Percentiles rank a stretch among this genome's conserved stretches.
These are phyloP conservation scores for Syncephalastrum racemosum DNA, from an alignment of 371 early-diverging fungal species.

Conservation along the genomic window DNA sequence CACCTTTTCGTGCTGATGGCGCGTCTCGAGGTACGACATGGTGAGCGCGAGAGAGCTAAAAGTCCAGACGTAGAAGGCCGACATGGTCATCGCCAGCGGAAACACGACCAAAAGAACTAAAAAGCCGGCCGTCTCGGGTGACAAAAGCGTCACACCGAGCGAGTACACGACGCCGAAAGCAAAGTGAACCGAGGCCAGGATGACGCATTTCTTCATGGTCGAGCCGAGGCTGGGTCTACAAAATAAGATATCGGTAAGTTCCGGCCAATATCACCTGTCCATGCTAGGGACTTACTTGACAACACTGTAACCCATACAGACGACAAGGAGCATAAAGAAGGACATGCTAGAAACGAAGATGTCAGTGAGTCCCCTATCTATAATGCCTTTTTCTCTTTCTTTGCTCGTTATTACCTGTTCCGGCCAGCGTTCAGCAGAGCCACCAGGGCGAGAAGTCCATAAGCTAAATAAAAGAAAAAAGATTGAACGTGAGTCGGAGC, in stretches of 20 bases:
- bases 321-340: slow-evolving; percentile 93
- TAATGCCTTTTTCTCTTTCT: not conserved
- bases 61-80: slow-evolving; percentile 92
- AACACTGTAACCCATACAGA: slow-evolving; percentile 95
- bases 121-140: slow-evolving; percentile 70
- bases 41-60: slow-evolving; percentile 43
- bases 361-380: not conserved
- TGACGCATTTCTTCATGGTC: slow-evolving; percentile 85
- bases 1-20: slow-evolving; percentile 86
- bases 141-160: slow-evolving; percentile 74
- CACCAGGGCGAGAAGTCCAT: slow-evolving; percentile 58
- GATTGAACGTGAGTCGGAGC: no score
- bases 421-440: slow-evolving; percentile 87
- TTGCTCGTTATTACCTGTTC: slow-evolving; percentile 52
- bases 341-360: slow-evolving; percentile 58
- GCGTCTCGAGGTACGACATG: slow-evolving; percentile 44
- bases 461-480: slow-evolving; percentile 34
- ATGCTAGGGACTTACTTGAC: slow-evolving; percentile 61
- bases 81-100: slow-evolving; percentile 89
- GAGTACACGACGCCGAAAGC: slow-evolving; percentile 87
- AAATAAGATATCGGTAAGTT: not conserved
- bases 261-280: not conserved
- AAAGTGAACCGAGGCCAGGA: slow-evolving; percentile 82
- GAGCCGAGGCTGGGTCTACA: slow-evolving; percentile 84
- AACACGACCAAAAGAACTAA: slow-evolving; percentile 81